phyloP scores from a whole-genome alignment of 768 basidiomycete species.

The Mycena chlorophos region DNA sequence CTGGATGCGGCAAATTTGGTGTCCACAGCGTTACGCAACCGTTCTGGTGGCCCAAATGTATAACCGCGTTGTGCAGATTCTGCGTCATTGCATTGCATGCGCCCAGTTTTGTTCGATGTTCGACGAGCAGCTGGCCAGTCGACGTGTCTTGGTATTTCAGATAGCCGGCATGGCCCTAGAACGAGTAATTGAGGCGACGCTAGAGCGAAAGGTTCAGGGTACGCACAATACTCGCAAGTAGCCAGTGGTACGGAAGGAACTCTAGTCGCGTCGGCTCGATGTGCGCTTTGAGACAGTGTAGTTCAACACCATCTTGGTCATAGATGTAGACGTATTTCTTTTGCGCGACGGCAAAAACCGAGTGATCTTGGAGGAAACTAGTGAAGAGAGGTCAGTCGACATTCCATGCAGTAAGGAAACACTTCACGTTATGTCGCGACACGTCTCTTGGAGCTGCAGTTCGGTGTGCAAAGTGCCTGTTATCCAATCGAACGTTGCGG shows the following conservation, averaged over 20 bases:
- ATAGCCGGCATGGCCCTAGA: slow-evolving; percentile 82
- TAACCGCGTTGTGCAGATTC: slow-evolving; percentile 90
- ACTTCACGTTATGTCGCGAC: slow-evolving; percentile 84
- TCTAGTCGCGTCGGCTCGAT: slow-evolving; percentile 89
- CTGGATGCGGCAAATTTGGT: slow-evolving; percentile 88
- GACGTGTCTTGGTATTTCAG: slow-evolving; percentile 97
- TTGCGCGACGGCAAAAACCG: slow-evolving; percentile 93
- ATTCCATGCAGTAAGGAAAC: neutral
- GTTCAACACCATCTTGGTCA: slow-evolving; percentile 88
- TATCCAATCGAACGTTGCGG: slow-evolving; percentile 93
- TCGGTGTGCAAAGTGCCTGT: slow-evolving; percentile 84
- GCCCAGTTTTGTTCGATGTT: slow-evolving; percentile 90
- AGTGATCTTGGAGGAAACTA: slow-evolving; percentile 91
- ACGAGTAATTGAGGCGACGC: slow-evolving; percentile 1
- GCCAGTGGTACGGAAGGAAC: slow-evolving; percentile 94
- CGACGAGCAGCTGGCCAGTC: slow-evolving; percentile 81
- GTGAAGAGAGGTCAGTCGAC: slow-evolving; percentile 1
- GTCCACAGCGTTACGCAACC: slow-evolving; percentile 97
- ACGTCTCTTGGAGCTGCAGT: slow-evolving; percentile 85
- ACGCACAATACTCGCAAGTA: slow-evolving; percentile 81
- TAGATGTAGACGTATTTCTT: slow-evolving; percentile 96
- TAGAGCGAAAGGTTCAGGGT: neutral
- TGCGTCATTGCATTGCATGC: slow-evolving; percentile 84
- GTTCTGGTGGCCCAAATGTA: slow-evolving; percentile 93
- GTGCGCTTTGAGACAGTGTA: slow-evolving; percentile 81